Conservation (phyloP, 164 flowering plant genomes). For the Piper longum region DNA sequence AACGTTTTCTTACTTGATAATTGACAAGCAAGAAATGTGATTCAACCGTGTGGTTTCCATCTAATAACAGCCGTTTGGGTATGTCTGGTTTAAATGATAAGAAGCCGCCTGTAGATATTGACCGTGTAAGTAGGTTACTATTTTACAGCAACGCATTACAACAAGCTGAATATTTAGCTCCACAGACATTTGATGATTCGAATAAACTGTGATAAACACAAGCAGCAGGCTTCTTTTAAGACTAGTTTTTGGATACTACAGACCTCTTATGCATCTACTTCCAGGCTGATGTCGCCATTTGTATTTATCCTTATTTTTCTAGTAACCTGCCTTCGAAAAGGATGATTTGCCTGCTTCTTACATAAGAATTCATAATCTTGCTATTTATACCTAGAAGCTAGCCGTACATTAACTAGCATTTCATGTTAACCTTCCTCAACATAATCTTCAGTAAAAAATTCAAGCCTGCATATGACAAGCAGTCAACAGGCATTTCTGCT, state of each 20-base stretch:
- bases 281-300: too few relatives aligned
- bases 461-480: background rate
- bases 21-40: conserved; percentile 83
- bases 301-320: too few relatives aligned
- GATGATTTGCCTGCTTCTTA: too few relatives aligned
- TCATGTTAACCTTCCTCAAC: background rate
- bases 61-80: conserved; percentile 74
- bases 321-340: too few relatives aligned
- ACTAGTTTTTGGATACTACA: too few relatives aligned
- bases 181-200: too few relatives aligned
- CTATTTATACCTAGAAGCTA: background rate
- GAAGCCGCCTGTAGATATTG: conserved; percentile 66
- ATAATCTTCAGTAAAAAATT: too few relatives aligned
- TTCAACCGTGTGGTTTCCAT: conserved; percentile 62
- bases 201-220: background rate
- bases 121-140: background rate
- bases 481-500: background rate
- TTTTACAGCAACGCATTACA: background rate
- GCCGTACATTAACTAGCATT: background rate
- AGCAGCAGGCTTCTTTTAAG: background rate
- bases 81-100: conserved; percentile 80
- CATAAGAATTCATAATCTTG: too few relatives aligned
- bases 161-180: too few relatives aligned
- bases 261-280: too few relatives aligned
- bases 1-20: conserved; percentile 48